Conservation (phyloP, 345 rosid species). For the Salix brachista region DNA sequence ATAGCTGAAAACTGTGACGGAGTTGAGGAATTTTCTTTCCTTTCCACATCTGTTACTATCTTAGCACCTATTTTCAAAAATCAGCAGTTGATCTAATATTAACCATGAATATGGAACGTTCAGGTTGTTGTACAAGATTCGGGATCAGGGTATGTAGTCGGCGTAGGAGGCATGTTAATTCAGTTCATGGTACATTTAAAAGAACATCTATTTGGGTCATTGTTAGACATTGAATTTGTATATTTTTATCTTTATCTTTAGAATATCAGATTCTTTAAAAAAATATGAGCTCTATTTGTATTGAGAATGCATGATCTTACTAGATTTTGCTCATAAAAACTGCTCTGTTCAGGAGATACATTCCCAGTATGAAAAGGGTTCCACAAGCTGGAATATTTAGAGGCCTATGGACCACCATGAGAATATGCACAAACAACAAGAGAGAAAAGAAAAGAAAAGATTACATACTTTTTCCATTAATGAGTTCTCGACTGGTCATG, state of each 20-base stretch:
- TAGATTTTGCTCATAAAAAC: neutral
- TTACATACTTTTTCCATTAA: constrained; percentile 74
- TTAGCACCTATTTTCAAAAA: neutral
- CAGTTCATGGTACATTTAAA: too few species aligned
- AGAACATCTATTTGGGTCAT: too few species aligned
- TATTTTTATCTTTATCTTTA: too few species aligned
- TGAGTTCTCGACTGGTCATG: constrained; percentile 89
- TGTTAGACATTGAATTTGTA: too few species aligned
- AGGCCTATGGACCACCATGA: neutral
- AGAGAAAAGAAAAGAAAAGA: constrained; percentile 8
- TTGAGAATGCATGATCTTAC: neutral
- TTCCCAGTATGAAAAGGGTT: neutral
- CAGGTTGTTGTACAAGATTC: too few species aligned
- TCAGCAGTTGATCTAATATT: neutral
- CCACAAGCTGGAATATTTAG: neutral
- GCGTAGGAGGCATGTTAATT: too few species aligned
- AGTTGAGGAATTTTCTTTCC: neutral
- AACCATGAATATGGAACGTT: too few species aligned
- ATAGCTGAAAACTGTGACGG: neutral
- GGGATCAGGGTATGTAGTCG: too few species aligned
- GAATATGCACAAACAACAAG: neutral
- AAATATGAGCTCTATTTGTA: too few species aligned
- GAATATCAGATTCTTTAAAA: too few species aligned
- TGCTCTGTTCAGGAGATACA: neutral
- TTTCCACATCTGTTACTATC: neutral